Base-by-base conservation (phyloP, 805 yeast species). In the Barnettozyma salicaria region DNA sequence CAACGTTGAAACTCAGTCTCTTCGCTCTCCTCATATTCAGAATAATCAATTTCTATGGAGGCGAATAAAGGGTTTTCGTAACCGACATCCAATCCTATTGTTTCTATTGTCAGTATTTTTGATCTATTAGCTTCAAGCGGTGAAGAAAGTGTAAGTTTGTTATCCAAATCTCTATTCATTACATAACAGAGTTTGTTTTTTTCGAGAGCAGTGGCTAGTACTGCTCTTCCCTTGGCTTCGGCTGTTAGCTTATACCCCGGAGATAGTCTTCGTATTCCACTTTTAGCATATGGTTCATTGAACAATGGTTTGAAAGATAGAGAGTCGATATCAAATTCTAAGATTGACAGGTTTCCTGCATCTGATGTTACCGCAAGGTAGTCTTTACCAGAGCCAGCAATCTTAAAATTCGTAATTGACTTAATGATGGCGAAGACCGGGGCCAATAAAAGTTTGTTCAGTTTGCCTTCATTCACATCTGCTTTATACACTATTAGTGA, bases 61-160 rank as follows among this genome's bases (percentile, higher is more conserved):
- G 87, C 94, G 70, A 89, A 90, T 8, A 76, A 54, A 0, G 97
- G 97, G 51, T 87, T 88, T 14, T 82, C 92, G 55, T 69, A 80
- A 0, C 80, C 84, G 3, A 80, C 81, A 53, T 88, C 95, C 32
- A 90, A 53, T 0, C 82, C 80, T 13, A 72, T 59, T 2, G 78
- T 50, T 12, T 58, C 58, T 22, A 81, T 62, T 0, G 88, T 76
- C 7, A 87, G 52, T 1, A 60, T 48, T 22, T 65, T 60, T 6
- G 76, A 65, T 20, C 73, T 60, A 30, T 68, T 65, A 1, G 83
- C 78, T 44, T 85, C 95, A 32, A 88, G 57, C 0, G 96, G 96
- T 0, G 94, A 76, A 3, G 84, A 72, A 1, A 86, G 61, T 11
- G 65, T 63, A 19, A 80, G 41, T 4, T 54, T 46, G 16, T 72